These are phyloP conservation scores for Monosporascus sp. DNA, from an alignment of 2,329 filamentous ascomycete genomes.

Conservation along the genomic window DNA sequence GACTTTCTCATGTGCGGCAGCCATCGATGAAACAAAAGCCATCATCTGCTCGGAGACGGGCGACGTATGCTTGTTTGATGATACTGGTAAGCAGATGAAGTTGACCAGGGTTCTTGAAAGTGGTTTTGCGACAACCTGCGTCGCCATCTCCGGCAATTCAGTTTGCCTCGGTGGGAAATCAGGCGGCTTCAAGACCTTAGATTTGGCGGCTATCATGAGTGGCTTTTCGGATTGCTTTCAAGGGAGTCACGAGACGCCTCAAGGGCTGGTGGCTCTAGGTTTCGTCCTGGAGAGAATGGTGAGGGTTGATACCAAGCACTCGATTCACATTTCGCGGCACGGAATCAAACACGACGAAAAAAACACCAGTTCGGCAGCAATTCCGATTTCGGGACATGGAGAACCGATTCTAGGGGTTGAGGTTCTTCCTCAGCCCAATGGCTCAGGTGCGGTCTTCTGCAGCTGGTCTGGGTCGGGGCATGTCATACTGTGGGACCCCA, in stretches of 20 bases:
- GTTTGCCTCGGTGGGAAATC: constrained; percentile 67
- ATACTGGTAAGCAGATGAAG: constrained; percentile 66
- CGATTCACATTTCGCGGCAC: constrained; percentile 62
- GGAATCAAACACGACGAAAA: constrained; percentile 38
- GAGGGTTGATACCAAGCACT: constrained; percentile 69
- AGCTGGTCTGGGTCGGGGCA: constrained; percentile 83
- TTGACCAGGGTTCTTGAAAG: constrained; percentile 61
- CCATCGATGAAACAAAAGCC: constrained; percentile 67
- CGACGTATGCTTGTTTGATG: constrained; percentile 83
- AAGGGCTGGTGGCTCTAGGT: constrained; percentile 61
- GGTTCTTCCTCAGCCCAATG: constrained; percentile 54
- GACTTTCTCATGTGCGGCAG: constrained; percentile 73
- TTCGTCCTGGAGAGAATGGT: constrained; percentile 63
- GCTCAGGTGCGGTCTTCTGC: constrained; percentile 66
- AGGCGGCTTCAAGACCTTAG: constrained; percentile 51
- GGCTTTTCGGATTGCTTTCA: constrained; percentile 34
- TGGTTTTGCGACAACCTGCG: constrained; percentile 63
- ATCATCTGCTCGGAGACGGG: constrained; percentile 84
- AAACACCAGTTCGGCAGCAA: constrained; percentile 35
- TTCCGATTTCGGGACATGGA: constrained; percentile 57
- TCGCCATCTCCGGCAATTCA: constrained; percentile 53
- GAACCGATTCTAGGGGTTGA: constrained; percentile 70
- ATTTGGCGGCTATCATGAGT: constrained; percentile 44
- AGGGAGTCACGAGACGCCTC: constrained; percentile 31
- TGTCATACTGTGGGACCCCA: constrained; percentile 75